Conservation (phyloP, 1,139 yeast species). For the Torulaspora pretoriensis region DNA sequence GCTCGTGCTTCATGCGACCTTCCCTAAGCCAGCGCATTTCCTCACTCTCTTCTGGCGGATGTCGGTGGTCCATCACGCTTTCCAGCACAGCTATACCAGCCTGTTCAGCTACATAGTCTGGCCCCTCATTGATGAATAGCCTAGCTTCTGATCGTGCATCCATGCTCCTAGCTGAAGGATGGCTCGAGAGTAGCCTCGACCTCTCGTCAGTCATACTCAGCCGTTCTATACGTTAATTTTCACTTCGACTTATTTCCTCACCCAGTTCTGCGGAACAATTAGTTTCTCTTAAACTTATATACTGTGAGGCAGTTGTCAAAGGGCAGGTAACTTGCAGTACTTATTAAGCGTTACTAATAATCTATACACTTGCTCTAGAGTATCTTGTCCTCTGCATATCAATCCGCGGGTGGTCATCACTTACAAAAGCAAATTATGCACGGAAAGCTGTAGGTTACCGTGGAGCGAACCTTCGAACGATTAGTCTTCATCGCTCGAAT, state of each 20-base stretch:
- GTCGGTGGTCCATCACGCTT: slow-evolving; percentile 9
- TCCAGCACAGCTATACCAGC: slow-evolving; percentile 18
- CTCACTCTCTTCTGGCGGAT: slow-evolving; percentile 17
- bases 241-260: background rate
- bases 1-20: slow-evolving; percentile 18
- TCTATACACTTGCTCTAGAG: background rate
- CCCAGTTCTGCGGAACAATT: background rate
- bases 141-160: background rate
- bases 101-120: slow-evolving; percentile 29
- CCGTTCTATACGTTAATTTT: background rate
- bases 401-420: background rate
- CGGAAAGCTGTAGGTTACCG: background rate
- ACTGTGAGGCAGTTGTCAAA: background rate
- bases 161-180: background rate
- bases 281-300: background rate
- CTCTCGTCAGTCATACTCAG: slow-evolving; percentile 6
- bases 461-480: background rate
- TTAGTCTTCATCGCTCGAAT: no score
- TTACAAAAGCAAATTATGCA: slow-evolving; percentile 1
- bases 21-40: slow-evolving; percentile 26
- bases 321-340: background rate
- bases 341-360: background rate
- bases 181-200: slow-evolving; percentile 1
- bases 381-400: background rate
- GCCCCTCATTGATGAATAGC: slow-evolving; percentile 26